Base-by-base conservation (phyloP, 148 eudicot species). In the Vaccinium darrowii region DNA sequence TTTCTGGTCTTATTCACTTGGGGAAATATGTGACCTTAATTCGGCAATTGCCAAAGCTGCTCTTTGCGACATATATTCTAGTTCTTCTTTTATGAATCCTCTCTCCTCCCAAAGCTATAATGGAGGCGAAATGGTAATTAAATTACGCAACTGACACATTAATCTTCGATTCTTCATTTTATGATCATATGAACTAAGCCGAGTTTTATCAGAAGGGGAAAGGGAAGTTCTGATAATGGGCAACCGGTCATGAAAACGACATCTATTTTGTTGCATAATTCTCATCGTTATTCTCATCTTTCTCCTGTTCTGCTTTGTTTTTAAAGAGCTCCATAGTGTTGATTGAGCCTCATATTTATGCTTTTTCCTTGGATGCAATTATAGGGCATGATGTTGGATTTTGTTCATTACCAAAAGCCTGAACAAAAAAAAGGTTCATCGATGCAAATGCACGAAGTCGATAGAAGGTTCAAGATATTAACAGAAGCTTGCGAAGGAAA, bases 401-500 rank as follows among this genome's bases (percentile, higher is more conserved):
- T 92, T 27, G 86, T 95, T 76, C 86, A 33, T 80, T 89, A 90
- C 78, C 83, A 82, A 50, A 86, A 85, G 43, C 36, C 27, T 6
- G 79, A 57, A 60, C n/a, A 79, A 74, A 51, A 3, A 57, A 63
- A 8, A 30, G 78, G n/a, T 58, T 18, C 67, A 7, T 80, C 83
- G 4, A 52, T 84, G 51, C 27, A n/a, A n/a, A n/a, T n/a, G n/a
- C n/a, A n/a, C n/a, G 79, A 52, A 54, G 27, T 86, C 21, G 88
- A 82, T 77, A 69, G 72, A 47, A 92, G 93, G 87, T 84, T 95
- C 60, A 60, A 82, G 62, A 7, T 88, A 57, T 73, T 95, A 83
- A 85, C 49, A 78, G 93, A 91, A 79, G 92, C 89, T 16, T 95
- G 97, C 85, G 94, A 90, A 65, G 92, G 94, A 84, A 92, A 89